Evolutionary conservation across 1,284 basidiomycete species (phyloP).

Genomic region (Peniophora sp.): DNA sequence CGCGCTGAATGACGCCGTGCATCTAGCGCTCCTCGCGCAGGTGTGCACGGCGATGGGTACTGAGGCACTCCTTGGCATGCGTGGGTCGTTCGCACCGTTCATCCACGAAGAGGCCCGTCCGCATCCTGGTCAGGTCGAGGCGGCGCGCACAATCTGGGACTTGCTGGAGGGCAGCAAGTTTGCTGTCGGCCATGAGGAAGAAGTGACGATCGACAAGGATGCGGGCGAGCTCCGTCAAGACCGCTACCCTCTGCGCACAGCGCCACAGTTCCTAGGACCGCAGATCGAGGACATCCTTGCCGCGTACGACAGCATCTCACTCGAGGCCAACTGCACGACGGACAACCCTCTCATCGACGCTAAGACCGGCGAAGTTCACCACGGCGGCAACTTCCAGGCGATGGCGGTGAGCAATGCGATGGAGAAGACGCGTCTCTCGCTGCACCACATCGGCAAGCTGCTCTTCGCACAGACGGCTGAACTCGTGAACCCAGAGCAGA

Average conservation of each 20-base stretch:
- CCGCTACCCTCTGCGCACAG: conserved; percentile 71
- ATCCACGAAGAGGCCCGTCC: conserved; percentile 74
- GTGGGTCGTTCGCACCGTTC: conserved; percentile 73
- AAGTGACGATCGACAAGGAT: conserved; percentile 61
- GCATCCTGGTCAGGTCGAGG: conserved; percentile 83
- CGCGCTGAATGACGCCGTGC: conserved; percentile 65
- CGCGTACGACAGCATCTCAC: conserved; percentile 55
- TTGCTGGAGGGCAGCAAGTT: conserved; percentile 69
- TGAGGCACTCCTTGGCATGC: conserved; percentile 71
- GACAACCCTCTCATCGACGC: conserved; percentile 72
- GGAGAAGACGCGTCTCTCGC: conserved; percentile 78
- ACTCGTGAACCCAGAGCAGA: conserved; percentile 75
- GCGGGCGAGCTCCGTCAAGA: conserved; percentile 67
- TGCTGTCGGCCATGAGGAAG: conserved; percentile 54
- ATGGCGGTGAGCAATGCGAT: conserved; percentile 83
- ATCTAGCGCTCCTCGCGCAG: conserved; percentile 65
- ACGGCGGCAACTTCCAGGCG: conserved; percentile 86
- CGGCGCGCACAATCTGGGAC: conserved; percentile 59
- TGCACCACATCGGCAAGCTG: conserved; percentile 79
- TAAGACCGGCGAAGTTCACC: conserved; percentile 59
- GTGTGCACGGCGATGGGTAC: conserved; percentile 79
- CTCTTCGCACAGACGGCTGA: conserved; percentile 82
- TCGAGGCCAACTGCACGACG: conserved; percentile 82
- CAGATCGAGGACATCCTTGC: conserved; percentile 76
- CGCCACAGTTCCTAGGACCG: conserved; percentile 82